Conservation (phyloP, 2,329 filamentous ascomycete species). For the Ascochyta lentis region DNA sequence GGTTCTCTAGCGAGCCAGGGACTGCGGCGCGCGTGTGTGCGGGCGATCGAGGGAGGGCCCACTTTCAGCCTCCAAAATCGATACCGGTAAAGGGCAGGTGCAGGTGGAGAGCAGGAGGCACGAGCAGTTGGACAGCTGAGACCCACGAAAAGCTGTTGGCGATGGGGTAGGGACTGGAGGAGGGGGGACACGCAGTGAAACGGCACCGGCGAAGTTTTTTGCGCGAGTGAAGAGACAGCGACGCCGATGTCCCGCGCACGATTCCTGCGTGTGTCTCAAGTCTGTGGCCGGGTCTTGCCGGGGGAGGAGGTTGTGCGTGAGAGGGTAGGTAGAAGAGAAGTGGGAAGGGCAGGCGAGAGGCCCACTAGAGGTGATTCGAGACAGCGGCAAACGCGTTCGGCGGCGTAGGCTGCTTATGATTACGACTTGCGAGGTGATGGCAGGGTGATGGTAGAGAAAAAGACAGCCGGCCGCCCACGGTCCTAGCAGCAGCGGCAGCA, state of each 20-base stretch:
- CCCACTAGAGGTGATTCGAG: constrained; percentile 24
- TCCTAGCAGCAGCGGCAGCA: not conserved
- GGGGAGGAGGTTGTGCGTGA: constrained; percentile 18
- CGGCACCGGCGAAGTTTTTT: constrained; percentile 35
- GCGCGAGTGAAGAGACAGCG: constrained; percentile 27
- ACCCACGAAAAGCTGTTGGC: constrained; percentile 31
- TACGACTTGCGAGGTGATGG: too few relatives aligned
- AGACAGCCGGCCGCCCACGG: not conserved
- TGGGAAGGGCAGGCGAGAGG: constrained; percentile 19
- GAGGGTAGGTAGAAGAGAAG: constrained; percentile 7
- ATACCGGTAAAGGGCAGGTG: constrained; percentile 38
- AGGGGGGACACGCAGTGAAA: constrained; percentile 27
- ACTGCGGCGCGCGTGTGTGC: constrained; percentile 32
- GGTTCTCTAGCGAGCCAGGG: constrained; percentile 35
- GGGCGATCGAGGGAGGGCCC: constrained; percentile 41
- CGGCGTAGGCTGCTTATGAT: not conserved
- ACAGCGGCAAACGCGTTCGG: constrained; percentile 34
- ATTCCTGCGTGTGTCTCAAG: constrained; percentile 32
- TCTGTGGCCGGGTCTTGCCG: constrained; percentile 35
- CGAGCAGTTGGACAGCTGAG: constrained; percentile 31
- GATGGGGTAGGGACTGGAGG: constrained; percentile 25
- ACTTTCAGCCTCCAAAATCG: constrained; percentile 47
- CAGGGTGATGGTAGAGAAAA: constrained; percentile 15
- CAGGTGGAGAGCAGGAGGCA: constrained; percentile 43
- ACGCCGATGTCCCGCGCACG: constrained; percentile 36